Evolutionary conservation across 2,329 filamentous ascomycete species (phyloP), one percentile per base, ranked within the genome.

Genomic region (Fusarium mexicanum): DNA sequence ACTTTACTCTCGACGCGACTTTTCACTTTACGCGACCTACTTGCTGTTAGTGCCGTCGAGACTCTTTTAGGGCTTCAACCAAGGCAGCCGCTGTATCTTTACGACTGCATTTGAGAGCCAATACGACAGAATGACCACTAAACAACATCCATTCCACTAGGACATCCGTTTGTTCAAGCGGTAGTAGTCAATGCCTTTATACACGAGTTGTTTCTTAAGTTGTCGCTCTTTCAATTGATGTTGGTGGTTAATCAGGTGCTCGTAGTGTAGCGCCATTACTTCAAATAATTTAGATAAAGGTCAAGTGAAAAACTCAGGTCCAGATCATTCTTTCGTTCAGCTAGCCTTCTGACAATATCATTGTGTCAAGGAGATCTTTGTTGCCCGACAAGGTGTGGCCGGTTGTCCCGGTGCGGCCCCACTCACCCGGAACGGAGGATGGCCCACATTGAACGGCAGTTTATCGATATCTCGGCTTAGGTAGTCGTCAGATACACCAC

Each of bases 1-100:
- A 18, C 35, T 35, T 66, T 73, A 69, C 26, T 7, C 29, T 41
- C 38, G 38, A 61, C 67, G 46, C 67, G 62, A 61, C 35, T 22
- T 46, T 37, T 10, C 66, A 67, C 48, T 71, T 46, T 71, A 62
- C 55, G 40, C 54, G 53, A 60, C 53, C 29, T 47, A 33, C 1
- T 35, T 35, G 24, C n/a, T 61, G 50, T 64, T 61, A 61, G 62
- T 61, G 59, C 33, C 20, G n/a, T 33, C n/a, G 31, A 35, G 33
- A 53, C n/a, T 26, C 18, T 26, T 40, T 40, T 10, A 54, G 35
- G 35, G 6, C 24, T 26, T 54, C 38, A 8, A 40, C 24, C 20
- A 26, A 54, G 33, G 31, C 17, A 35, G n/a, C 48, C 33, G n/a
- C n/a, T 35, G 13, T n/a, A 20, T 35, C 13, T 24, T 24, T 29